Conservation (phyloP, 371 early-diverging fungal species). For the Paraphysoderma sedebokerense region DNA sequence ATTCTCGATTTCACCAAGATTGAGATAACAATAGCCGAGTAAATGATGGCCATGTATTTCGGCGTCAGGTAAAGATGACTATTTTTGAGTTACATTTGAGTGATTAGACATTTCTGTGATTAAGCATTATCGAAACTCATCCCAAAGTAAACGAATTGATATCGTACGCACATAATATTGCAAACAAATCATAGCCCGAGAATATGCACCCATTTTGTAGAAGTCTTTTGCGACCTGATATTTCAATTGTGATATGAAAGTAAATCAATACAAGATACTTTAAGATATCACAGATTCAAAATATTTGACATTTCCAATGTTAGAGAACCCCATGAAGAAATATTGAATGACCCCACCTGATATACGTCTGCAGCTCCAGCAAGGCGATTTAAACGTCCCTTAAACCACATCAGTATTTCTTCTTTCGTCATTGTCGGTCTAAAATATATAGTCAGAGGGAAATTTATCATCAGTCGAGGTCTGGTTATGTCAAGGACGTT, state of each 20-base stretch:
- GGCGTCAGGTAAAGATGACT: constrained; percentile 23
- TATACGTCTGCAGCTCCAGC: constrained; percentile 29
- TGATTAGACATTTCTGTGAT: too few species aligned
- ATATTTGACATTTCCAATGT: too few species aligned
- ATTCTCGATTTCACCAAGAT: constrained; percentile 20
- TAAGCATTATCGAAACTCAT: constrained; percentile 5
- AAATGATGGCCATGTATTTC: constrained; percentile 24
- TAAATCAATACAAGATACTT: constrained; percentile 23
- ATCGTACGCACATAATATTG: constrained; percentile 19
- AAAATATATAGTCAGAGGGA: too few species aligned
- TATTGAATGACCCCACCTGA: too few species aligned
- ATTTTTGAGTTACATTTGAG: too few species aligned
- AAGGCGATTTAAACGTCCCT: constrained; percentile 17
- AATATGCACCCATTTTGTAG: constrained; percentile 32
- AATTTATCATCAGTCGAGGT: too few species aligned
- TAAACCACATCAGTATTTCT: constrained; percentile 31
- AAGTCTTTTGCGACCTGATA: constrained; percentile 28
- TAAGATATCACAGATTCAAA: too few species aligned
- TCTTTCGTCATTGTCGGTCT: constrained; percentile 22
- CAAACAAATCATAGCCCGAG: constrained; percentile 25
- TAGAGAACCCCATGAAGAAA: too few species aligned
- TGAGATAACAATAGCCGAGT: constrained; percentile 29
- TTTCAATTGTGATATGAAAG: not conserved
- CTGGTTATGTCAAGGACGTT: too few species aligned
- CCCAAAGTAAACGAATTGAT: too few species aligned